Conservation (phyloP, 495 filamentous ascomycete species). For the Aspergillus asperescens region DNA sequence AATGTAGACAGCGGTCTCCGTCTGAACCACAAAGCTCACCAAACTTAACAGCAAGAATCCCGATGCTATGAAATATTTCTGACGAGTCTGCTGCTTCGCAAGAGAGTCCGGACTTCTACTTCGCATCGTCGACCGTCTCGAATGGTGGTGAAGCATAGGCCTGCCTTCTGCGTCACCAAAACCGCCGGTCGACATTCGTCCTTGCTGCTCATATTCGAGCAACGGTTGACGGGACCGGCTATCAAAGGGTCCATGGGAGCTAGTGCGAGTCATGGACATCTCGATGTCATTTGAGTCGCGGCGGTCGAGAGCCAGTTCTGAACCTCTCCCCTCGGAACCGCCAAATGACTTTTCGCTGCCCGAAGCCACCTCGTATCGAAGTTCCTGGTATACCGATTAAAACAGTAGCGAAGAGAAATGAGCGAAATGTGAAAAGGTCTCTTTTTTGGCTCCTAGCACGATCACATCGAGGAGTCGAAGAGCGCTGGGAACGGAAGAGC, state of each 20-base stretch:
- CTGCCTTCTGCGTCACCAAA: constrained; percentile 33
- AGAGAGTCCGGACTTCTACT: constrained; percentile 55
- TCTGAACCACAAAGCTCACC: constrained; percentile 81
- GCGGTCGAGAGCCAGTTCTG: constrained; percentile 24
- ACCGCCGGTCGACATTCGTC: constrained; percentile 39
- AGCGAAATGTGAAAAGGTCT: constrained; percentile 1
- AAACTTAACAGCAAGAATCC: constrained; percentile 77
- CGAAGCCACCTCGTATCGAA: constrained; percentile 21
- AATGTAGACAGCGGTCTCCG: constrained; percentile 90
- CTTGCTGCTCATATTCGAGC: constrained; percentile 50
- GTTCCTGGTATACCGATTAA: background rate
- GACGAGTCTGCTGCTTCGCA: constrained; percentile 57
- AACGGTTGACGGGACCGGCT: constrained; percentile 51
- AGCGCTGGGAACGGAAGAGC: background rate
- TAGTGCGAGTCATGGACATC: constrained; percentile 40
- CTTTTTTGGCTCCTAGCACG: background rate
- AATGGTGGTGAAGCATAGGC: constrained; percentile 41
- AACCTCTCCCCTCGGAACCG: constrained; percentile 11
- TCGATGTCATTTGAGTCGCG: constrained; percentile 40
- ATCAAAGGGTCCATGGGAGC: constrained; percentile 45
- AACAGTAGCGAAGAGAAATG: background rate
- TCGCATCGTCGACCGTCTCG: constrained; percentile 54
- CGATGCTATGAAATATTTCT: constrained; percentile 79
- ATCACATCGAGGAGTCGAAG: background rate
- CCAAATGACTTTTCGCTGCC: constrained; percentile 13